Evolutionary conservation across 2,329 filamentous ascomycete species (phyloP).

Genomic region (Leptographium lundbergii): DNA sequence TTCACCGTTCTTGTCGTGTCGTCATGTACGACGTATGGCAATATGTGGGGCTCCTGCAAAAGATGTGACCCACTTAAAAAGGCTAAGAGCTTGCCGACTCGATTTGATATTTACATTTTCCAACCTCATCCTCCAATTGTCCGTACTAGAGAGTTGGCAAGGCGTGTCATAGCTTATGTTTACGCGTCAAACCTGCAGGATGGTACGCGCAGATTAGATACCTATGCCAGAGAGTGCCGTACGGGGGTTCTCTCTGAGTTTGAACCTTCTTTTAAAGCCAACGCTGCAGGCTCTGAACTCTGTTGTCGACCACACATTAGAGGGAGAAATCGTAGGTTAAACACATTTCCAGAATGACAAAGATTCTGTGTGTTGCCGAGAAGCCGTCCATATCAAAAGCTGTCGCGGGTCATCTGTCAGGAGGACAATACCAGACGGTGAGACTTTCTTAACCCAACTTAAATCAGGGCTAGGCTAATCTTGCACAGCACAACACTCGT

Average conservation of each 20-base stretch:
- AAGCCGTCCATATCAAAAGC: slow-evolving; percentile 93
- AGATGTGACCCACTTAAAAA: background rate
- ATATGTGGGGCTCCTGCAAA: background rate
- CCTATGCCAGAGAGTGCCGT: background rate
- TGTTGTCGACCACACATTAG: background rate
- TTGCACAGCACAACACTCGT: slow-evolving; percentile 49
- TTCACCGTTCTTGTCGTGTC: background rate
- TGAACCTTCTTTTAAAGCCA: background rate
- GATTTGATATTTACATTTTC: background rate
- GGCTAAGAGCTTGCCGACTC: background rate
- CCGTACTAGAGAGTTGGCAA: background rate
- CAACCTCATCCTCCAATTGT: background rate
- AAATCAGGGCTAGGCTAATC: background rate
- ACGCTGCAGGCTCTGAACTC: background rate
- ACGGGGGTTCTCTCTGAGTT: background rate
- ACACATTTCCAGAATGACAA: slow-evolving; percentile 28
- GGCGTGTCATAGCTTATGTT: background rate
- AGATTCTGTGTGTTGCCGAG: slow-evolving; percentile 42
- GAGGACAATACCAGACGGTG: slow-evolving; percentile 59
- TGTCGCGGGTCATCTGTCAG: slow-evolving; percentile 78
- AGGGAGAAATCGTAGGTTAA: background rate
- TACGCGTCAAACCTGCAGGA: slow-evolving; percentile 5
- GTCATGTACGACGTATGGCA: background rate
- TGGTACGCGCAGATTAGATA: background rate
- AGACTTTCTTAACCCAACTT: slow-evolving; percentile 16